Evolutionary conservation across 768 basidiomycete genomes (phyloP), one percentile per base, ranked within the genome.

Genomic region (Lactarius indigo): DNA sequence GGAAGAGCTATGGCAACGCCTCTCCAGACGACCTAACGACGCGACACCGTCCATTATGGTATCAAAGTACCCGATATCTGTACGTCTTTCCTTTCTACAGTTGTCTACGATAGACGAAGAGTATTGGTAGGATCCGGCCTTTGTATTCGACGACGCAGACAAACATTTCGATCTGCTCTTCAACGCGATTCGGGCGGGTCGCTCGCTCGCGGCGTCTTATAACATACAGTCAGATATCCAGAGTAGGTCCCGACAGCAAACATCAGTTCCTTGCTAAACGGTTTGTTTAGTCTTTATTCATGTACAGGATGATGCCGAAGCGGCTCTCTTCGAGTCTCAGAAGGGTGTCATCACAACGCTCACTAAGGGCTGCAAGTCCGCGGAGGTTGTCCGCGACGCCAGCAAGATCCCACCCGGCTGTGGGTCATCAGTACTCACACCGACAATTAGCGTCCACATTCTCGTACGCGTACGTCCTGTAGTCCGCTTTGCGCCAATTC

Each of bases 1-100:
- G 5, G 97, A 99, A 78, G 97, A 98, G 76, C 80, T 99, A 13
- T 99, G 97, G 97, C 97, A 99, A 76, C 87, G 97, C 33, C 81
- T 99, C 2, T 95, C 96, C 0, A 83, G 96, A 20, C 82, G 95
- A 66, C 86, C 89, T 1, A 89, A 88, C 47, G 95, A 98, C 74
- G 70, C 82, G 10, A 92, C 90, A 12, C 86, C 88, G 8, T 94
- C 94, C 0, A 94, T 99, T 75, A 96, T 96, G 92, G 78, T 98
- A 23, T 83, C 95, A 0, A 78, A 84, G 35, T 98, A 87, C 84
- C 97, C 97, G 3, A 81, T 85, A 41, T 78, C 81, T 70, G 96
- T 96, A 72, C 72, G 93, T 83, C 12, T 13, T 61, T 23, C 30
- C 57, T 47, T 15, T 42, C 42, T 28, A 39, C 52, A 30, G 23